Percentiles rank a stretch among this genome's conserved stretches.
These are phyloP conservation scores for Vitis riparia DNA, from an alignment of 164 flowering plant genomes.

Conservation along the genomic window DNA sequence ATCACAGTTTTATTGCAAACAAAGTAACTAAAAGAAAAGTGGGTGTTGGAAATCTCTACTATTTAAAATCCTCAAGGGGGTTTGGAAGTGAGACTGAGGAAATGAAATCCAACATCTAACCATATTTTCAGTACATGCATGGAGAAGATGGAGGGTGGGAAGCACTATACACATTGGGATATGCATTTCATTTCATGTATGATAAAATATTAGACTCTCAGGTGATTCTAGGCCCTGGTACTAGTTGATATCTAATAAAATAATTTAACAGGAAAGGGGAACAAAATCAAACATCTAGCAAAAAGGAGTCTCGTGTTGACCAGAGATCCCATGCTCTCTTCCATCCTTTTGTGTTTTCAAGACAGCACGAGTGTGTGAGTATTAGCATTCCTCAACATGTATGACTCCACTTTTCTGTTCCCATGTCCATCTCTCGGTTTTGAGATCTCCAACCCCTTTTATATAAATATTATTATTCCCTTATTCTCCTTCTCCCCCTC, in stretches of 20 bases:
- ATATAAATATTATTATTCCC: no score
- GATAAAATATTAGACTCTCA: not conserved
- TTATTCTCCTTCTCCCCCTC: not conserved
- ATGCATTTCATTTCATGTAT: not conserved
- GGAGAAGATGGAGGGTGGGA: slow-evolving; percentile 14
- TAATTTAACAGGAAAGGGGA: not conserved
- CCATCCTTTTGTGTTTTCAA: slow-evolving; percentile 19
- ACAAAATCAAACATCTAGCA: slow-evolving; percentile 9
- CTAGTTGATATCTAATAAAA: not conserved
- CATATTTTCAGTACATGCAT: slow-evolving; percentile 11
- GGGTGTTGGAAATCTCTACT: no score
- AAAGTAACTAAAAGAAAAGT: no score
- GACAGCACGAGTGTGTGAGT: slow-evolving; percentile 31
- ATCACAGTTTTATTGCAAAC: no score
- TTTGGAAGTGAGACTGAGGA: no score
- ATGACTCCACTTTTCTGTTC: slow-evolving; percentile 12
- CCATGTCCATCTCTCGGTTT: slow-evolving; percentile 22
- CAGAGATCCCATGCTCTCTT: slow-evolving; percentile 21
- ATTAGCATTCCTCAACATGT: no score
- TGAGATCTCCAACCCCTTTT: slow-evolving; percentile 9
- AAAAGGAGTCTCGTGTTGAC: slow-evolving; percentile 9
- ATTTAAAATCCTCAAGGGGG: no score
- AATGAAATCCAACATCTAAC: slow-evolving; percentile 8
- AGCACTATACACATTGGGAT: slow-evolving; percentile 20
- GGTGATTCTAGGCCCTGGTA: not conserved